A percentile compares a stretch with the other conserved stretches of the same genome.
Evolutionary conservation across 306 rosid species (phyloP).

Genomic region (Senna tora): DNA sequence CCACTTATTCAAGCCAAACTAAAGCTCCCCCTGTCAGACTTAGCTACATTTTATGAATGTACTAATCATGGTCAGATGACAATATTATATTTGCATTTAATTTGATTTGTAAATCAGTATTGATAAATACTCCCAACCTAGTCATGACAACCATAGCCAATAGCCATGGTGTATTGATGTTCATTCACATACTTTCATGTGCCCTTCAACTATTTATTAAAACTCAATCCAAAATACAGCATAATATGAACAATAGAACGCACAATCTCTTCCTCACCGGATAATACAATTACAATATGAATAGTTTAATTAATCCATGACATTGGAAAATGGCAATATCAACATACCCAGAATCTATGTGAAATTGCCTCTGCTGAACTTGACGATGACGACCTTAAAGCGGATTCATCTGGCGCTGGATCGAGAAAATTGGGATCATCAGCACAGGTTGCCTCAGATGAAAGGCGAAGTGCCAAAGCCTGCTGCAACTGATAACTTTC

Average conservation of each 20-base stretch:
- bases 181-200: constrained; percentile 29
- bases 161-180: constrained; percentile 10
- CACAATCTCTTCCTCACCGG: neutral
- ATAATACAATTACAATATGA: constrained; percentile 6
- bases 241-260: neutral
- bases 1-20: constrained; percentile 31
- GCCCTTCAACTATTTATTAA: constrained; percentile 14
- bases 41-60: neutral
- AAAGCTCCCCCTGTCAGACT: constrained; percentile 22
- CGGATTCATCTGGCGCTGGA: constrained; percentile 63
- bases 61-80: constrained; percentile 16
- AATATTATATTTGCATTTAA: constrained; percentile 10
- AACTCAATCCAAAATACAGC: neutral
- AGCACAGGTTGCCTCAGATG: constrained; percentile 86
- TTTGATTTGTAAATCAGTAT: constrained; percentile 1
- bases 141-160: constrained; percentile 2
- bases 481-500: constrained; percentile 97
- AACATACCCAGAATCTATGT: constrained; percentile 92
- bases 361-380: constrained; percentile 67
- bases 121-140: neutral
- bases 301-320: neutral
- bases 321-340: constrained; percentile 2
- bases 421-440: constrained; percentile 94
- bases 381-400: constrained; percentile 44
- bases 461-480: constrained; percentile 82